Evolutionary conservation across 768 basidiomycete genomes (phyloP), one percentile per base, ranked within the genome.

Genomic region (Lactarius hengduanensis): DNA sequence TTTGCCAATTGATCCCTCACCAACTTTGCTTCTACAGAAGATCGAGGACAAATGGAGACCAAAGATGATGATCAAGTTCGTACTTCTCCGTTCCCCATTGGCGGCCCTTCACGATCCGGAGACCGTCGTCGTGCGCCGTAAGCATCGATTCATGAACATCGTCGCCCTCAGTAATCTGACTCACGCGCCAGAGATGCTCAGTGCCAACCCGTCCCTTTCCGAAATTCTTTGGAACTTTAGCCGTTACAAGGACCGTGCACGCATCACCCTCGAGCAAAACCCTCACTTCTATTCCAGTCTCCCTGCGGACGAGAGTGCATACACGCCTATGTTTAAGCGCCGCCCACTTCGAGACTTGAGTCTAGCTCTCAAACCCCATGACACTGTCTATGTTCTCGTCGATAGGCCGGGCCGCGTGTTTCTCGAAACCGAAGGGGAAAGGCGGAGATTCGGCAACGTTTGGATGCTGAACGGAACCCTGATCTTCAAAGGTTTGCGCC

Each of bases 161-260:
- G 5, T 34, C 45, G 3, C 3, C 41, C 28, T 2, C 43, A 20
- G 28, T 26, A 34, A 50, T 41, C 65, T 66, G 4, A 66, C 28
- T 13, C 20, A 4, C 16, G 30, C 47, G 2, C 1, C 28, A 68
- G 67, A 65, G 43, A 15, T 38, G 28, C 59, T 68, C 28, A 16
- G 63, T 34, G 6, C 26, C 43, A 61, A 16, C 6, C 32, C 67
- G 5, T 34, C 11, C 6, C 26, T 41, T 15, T 18, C 45, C 16
- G 67, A 68, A 54, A 54, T 68, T 26, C 15, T 66, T 15, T 68
- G 67, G 67, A 68, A 66, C n/a, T 66, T 68, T 38, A 38, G 38
- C 50, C 61, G 61, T 11, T 58, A 22, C n/a, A 36, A 20, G n/a
- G 65, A 36, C 30, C 15, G 18, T 13, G 22, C 8, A 32, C 65